These are phyloP conservation scores for Dactylellina cionopaga DNA, from an alignment of 2,329 filamentous ascomycete genomes.

Conservation along the genomic window DNA sequence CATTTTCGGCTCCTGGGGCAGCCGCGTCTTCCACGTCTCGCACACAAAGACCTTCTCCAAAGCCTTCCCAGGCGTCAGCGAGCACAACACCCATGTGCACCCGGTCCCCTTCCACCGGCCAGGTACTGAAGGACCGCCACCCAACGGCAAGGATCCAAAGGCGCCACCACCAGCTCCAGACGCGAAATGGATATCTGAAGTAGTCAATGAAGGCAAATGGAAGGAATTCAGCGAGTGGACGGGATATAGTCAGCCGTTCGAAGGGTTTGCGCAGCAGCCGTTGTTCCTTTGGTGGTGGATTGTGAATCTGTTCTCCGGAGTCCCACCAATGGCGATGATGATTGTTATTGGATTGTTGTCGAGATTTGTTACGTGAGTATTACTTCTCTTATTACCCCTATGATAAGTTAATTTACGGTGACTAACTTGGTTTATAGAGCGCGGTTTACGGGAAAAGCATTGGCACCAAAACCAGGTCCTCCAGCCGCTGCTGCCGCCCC, in stretches of 20 bases:
- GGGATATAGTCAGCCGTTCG: conserved; percentile 27
- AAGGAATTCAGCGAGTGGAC: conserved; percentile 26
- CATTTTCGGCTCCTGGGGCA: conserved; percentile 37
- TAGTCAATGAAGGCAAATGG: conserved; percentile 24
- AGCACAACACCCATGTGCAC: conserved; percentile 25
- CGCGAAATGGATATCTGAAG: conserved; percentile 24
- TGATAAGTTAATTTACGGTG: neutral
- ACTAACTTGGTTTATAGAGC: conserved; percentile 13
- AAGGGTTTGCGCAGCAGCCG: conserved; percentile 15
- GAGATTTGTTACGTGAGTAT: conserved; percentile 46
- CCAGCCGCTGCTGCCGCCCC: neutral
- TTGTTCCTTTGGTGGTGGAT: conserved; percentile 37
- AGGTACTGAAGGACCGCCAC: conserved; percentile 7
- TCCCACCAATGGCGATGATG: conserved; percentile 51
- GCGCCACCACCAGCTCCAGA: conserved; percentile 20
- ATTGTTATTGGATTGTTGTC: conserved; percentile 41
- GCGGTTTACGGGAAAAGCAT: conserved; percentile 11
- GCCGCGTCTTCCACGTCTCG: conserved; percentile 36
- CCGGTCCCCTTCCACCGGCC: conserved; percentile 46
- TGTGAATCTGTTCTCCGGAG: conserved; percentile 20
- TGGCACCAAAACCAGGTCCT: neutral
- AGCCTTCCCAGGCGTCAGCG: conserved; percentile 27
- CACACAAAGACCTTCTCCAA: conserved; percentile 17
- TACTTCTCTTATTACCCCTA: neutral
- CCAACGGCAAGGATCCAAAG: neutral